Evolutionary conservation across 805 yeast genomes (phyloP), one percentile per base, ranked within the genome.

Genomic region (Wickerhamiella azyma): DNA sequence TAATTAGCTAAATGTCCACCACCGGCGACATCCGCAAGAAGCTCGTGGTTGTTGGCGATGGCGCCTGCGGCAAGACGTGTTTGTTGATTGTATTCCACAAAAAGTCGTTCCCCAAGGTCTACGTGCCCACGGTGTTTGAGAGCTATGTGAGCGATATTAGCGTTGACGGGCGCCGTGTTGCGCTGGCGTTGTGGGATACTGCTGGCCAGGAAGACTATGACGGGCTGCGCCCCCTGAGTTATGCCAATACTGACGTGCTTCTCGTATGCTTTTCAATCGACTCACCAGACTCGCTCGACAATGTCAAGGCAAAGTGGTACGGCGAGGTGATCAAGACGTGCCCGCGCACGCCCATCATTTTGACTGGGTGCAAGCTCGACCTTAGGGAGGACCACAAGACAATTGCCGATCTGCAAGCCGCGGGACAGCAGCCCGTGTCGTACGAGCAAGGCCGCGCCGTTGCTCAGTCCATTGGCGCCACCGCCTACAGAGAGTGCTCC

Each of bases 131-230:
- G 19, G 97, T 89, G 51, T 89, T 89, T 60, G 97, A 89, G 66
- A 92, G 88, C 72, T 92, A 89, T 66, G 96, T 89, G 58, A 94
- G 96, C 40, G 96, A 86, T 64, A 96, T 89, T 48, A 95, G 78
- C 61, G 81, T 81, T 48, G 89, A 82, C 58, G 94, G 94, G 43
- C 82, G 89, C 66, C 76, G 83, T 63, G 96, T 89, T 49, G 95
- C 88, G 64, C 71, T 86, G 66, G 94, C 95, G 7, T 71, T 86
- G 55, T 86, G 96, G 96, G 96, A 86, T 85, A 86, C 96, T 55
- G 95, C 96, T 47, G 96, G 96, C 54, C 96, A 86, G 75, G 96
- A 86, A 72, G 96, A 88, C 70, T 86, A 86, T 63, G 95, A 85
- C 66, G 82, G 95, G 66, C 71, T 85, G 57, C 81, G 94, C 68